Evolutionary conservation across 768 basidiomycete genomes (phyloP).

Genomic region (Lentinus brumalis): DNA sequence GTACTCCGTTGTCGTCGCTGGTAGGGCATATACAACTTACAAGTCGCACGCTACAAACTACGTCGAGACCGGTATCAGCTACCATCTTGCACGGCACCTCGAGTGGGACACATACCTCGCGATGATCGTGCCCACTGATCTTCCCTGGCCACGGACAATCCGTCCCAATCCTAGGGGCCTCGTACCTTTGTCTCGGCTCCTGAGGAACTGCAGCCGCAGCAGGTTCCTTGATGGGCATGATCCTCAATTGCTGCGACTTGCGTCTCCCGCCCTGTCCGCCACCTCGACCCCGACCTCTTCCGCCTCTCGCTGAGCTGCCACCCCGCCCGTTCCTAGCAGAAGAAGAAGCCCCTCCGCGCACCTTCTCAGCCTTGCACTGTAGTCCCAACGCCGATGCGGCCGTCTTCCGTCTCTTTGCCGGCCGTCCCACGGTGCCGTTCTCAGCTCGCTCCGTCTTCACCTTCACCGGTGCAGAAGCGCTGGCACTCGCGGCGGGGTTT

Average conservation of each 20-base stretch:
- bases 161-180: conserved; percentile 12
- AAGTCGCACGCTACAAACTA: conserved; percentile 23
- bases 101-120: conserved; percentile 13
- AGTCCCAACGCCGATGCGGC: not conserved
- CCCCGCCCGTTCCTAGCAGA: not conserved
- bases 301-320: not conserved
- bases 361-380: not conserved
- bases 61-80: not conserved
- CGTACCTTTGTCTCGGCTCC: conserved; percentile 4
- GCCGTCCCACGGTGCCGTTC: not conserved
- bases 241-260: not conserved
- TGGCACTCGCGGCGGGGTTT: not conserved
- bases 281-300: not conserved
- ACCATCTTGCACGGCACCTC: not conserved
- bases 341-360: not conserved
- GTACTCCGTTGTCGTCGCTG: not conserved
- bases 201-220: not conserved
- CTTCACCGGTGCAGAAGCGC: not conserved
- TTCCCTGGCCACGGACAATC: conserved; percentile 20
- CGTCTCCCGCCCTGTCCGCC: not conserved
- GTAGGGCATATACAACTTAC: not conserved
- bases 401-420: conserved; percentile 22
- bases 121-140: conserved; percentile 14
- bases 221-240: not conserved
- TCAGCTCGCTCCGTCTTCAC: conserved; percentile 2